These are phyloP conservation scores for Purpureocillium takamizusanense DNA, from an alignment of 2,329 filamentous ascomycete genomes.

Conservation along the genomic window DNA sequence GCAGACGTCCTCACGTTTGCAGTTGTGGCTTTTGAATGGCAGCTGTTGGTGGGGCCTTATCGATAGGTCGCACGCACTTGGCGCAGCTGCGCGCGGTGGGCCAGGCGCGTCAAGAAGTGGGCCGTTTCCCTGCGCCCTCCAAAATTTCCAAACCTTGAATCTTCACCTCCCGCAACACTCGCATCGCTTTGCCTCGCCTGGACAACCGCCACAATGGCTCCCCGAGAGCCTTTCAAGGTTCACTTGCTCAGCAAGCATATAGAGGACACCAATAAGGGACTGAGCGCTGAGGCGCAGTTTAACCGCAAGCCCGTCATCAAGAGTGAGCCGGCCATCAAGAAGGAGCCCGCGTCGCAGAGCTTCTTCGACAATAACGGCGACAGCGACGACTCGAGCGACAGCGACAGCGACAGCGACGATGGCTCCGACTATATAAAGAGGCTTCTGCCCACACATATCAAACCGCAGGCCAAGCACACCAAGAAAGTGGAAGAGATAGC, in stretches of 20 bases:
- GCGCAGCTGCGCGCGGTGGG: neutral
- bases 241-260: slow-evolving; percentile 29
- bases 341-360: slow-evolving; percentile 12
- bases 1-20: too few relatives aligned
- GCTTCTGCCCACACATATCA: slow-evolving; percentile 11
- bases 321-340: slow-evolving; percentile 20
- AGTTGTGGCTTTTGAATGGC: neutral
- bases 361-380: slow-evolving; percentile 22
- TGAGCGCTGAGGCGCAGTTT: slow-evolving; percentile 21
- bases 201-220: slow-evolving; percentile 22
- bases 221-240: slow-evolving; percentile 24
- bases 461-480: slow-evolving; percentile 14
- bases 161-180: slow-evolving; percentile 11
- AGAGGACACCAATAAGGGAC: slow-evolving; percentile 25
- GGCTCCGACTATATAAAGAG: slow-evolving; percentile 23
- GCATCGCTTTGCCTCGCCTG: slow-evolving; percentile 5
- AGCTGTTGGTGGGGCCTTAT: too few relatives aligned
- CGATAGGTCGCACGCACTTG: slow-evolving; percentile 5
- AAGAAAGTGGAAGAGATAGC: slow-evolving; percentile 29
- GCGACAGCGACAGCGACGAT: slow-evolving; percentile 23
- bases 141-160: too few relatives aligned
- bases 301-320: slow-evolving; percentile 17
- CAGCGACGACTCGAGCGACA: slow-evolving; percentile 19
- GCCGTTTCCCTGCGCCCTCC: neutral
- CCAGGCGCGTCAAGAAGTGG: slow-evolving; percentile 4